These are phyloP conservation scores for Marasmius fiardii DNA, from an alignment of 1,284 basidiomycete genomes.

Conservation along the genomic window DNA sequence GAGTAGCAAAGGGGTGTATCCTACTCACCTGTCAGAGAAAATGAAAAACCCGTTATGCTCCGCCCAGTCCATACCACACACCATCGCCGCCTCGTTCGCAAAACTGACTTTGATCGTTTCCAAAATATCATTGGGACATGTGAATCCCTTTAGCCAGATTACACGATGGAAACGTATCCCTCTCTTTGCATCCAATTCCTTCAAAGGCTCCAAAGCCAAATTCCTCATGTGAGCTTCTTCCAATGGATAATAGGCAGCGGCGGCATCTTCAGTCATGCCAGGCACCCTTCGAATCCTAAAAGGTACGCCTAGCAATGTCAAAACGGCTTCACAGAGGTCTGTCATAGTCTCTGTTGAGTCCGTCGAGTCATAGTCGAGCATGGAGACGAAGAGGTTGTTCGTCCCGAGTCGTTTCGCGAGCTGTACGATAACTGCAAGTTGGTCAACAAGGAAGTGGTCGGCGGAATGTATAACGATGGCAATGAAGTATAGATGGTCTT, in stretches of 20 bases:
- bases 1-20: neutral
- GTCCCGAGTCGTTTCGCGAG: slow-evolving; percentile 86
- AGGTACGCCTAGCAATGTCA: slow-evolving; percentile 86
- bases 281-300: slow-evolving; percentile 87
- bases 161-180: slow-evolving; percentile 85
- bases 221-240: slow-evolving; percentile 94
- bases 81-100: slow-evolving; percentile 90
- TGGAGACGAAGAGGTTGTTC: slow-evolving; percentile 88
- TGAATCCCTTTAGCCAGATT: slow-evolving; percentile 96
- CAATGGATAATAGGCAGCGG: slow-evolving; percentile 86
- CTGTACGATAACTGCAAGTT: slow-evolving; percentile 93
- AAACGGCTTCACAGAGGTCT: slow-evolving; percentile 89
- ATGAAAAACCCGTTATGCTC: slow-evolving; percentile 96
- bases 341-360: slow-evolving; percentile 91
- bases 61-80: slow-evolving; percentile 98
- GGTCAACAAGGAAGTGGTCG: slow-evolving; percentile 96
- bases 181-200: slow-evolving; percentile 74
- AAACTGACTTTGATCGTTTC: slow-evolving; percentile 90
- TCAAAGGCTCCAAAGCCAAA: slow-evolving; percentile 85
- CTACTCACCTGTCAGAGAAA: slow-evolving; percentile 83
- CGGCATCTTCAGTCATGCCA: slow-evolving; percentile 83
- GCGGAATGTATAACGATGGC: slow-evolving; percentile 94
- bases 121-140: slow-evolving; percentile 93
- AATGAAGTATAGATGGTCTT: slow-evolving; percentile 88
- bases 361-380: slow-evolving; percentile 91